These are phyloP conservation scores for Marasmius oreades DNA, from an alignment of 1,284 basidiomycete species.

Conservation along the genomic window DNA sequence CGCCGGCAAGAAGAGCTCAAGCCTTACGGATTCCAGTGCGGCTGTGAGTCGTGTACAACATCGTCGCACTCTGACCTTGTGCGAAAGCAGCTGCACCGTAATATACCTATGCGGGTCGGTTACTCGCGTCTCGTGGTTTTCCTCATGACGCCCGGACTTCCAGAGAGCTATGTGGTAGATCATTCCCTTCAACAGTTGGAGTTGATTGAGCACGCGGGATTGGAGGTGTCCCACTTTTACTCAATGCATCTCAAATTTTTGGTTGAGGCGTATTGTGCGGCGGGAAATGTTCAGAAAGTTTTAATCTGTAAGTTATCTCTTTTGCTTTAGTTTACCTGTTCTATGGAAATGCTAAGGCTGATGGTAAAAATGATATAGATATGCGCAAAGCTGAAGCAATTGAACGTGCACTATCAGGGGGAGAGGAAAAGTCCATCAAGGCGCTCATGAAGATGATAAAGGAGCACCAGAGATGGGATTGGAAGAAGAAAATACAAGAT, in stretches of 20 bases:
- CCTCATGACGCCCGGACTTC: background rate
- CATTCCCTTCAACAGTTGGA: background rate
- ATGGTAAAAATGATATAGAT: background rate
- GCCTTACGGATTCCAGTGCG: slow-evolving; percentile 9
- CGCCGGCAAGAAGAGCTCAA: slow-evolving; percentile 1
- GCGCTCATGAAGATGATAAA: background rate
- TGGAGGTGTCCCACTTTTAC: background rate
- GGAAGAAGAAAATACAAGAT: background rate
- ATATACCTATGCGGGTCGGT: background rate
- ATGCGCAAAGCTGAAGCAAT: background rate
- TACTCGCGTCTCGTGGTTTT: background rate
- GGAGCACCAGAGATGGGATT: background rate
- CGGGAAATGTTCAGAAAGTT: background rate
- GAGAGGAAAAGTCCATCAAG: background rate
- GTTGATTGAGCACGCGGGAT: background rate
- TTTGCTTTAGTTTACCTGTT: background rate
- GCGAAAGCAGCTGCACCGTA: background rate
- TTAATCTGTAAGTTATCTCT: background rate
- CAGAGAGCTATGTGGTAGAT: background rate
- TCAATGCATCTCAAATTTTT: background rate
- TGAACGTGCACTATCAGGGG: background rate
- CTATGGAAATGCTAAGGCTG: too few relatives aligned
- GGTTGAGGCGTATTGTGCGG: background rate
- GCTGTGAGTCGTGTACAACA: slow-evolving; percentile 3
- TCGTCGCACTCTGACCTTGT: background rate